Evolutionary conservation across 1,284 basidiomycete genomes (phyloP), one percentile per base, ranked within the genome.

Genomic region (Erythrobasidium hasegawianum): DNA sequence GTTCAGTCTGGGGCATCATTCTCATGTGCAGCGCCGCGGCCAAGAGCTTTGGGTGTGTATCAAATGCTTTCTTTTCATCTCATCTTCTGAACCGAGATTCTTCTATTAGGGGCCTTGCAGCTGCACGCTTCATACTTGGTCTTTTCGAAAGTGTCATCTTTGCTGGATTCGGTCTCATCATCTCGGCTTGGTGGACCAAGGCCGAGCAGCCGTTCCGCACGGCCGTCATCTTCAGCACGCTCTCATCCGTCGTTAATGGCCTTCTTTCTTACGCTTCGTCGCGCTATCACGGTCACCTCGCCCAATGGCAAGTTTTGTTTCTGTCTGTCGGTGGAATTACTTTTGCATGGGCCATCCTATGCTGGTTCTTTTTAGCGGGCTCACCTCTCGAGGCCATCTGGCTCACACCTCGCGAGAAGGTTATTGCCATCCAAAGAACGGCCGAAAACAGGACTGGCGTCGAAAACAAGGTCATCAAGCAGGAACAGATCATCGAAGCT

Each of bases 391-490:
- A 59, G 10, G 70, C 73, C 4, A 39, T 68, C 40, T 73, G 69
- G 69, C 65, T 74, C 33, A 71, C 66, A 26, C 22, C 24, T 5
- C 65, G 70, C 8, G 66, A 74, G 41, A 61, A 59, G 33, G 64
- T 69, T 20, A 67, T 69, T 29, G 68, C 68, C 0, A 47, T 58
- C 14, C 18, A 50, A 4, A 43, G 68, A 49, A 67, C 68, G 0
- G 64, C 59, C 1, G 52, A 29, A 0, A 74, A 75, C 60, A 70
- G 69, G 7, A 73, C 75, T 1, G 74, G 75, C 52, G 67, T 73
- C 4, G 59, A 71, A 52, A 75, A 74, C 68, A 72, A 72, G 65
- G 58, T 55, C 20, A 68, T 70, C 66, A 70, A 73, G 49, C 49
- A 47, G 47, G 57, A 50, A 13, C 74, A 75, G 43, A 58, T 73